phyloP scores from a whole-genome alignment of 2,329 filamentous ascomycete genomes.

The Tolypocladium endophyticum region DNA sequence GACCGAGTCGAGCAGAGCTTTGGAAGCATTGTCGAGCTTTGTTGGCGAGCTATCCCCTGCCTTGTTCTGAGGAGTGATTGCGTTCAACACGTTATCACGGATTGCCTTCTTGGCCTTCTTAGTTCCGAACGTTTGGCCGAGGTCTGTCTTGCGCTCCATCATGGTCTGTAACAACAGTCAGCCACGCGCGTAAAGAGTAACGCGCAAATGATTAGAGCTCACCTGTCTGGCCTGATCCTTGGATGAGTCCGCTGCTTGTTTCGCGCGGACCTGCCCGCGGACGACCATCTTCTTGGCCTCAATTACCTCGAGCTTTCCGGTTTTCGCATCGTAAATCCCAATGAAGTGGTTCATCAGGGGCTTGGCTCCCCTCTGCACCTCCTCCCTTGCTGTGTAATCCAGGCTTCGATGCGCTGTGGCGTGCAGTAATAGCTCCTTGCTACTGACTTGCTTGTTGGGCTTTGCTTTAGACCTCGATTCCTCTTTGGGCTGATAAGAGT shows the following conservation, averaged over 20 bases:
- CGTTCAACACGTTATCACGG: conserved; percentile 57
- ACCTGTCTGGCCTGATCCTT: conserved; percentile 19
- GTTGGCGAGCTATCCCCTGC: conserved; percentile 25
- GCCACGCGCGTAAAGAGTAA: not conserved
- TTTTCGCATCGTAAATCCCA: conserved; percentile 51
- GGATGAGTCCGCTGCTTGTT: conserved; percentile 38
- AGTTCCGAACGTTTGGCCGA: conserved; percentile 72
- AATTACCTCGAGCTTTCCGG: conserved; percentile 48
- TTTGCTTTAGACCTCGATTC: conserved; percentile 22
- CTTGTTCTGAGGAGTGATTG: conserved; percentile 41
- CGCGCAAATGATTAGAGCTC: not conserved
- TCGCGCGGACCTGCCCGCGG: conserved; percentile 44
- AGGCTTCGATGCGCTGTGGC: conserved; percentile 45
- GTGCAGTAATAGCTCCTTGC: conserved; percentile 44
- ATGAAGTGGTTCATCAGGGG: conserved; percentile 50
- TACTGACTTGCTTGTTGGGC: conserved; percentile 27
- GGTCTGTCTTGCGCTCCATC: conserved; percentile 52
- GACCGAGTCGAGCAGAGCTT: conserved; percentile 54
- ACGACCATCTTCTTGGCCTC: conserved; percentile 56
- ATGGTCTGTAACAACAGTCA: conserved; percentile 34
- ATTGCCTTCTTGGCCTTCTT: conserved; percentile 79
- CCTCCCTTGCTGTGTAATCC: conserved; percentile 49
- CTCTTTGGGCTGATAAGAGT: conserved; percentile 34
- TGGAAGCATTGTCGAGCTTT: conserved; percentile 43
- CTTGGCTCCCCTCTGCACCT: conserved; percentile 17